Conservation (phyloP, 179 eudicot species). For the Kewa caespitosa region DNA sequence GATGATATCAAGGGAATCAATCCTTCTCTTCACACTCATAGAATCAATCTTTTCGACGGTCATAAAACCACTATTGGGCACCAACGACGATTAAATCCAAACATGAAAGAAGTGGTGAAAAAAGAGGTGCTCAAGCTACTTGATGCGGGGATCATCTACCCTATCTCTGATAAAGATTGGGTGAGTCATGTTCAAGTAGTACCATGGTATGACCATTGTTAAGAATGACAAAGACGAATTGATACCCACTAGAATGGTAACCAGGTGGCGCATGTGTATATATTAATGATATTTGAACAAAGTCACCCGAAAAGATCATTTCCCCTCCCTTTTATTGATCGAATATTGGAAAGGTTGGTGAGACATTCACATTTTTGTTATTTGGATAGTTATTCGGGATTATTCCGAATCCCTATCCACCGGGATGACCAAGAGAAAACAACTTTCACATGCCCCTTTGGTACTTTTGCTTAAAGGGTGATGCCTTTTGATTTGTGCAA, state of each 20-base stretch:
- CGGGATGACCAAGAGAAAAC: not conserved
- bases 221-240: not conserved
- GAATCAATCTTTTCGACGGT: not conserved
- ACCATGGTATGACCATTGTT: not conserved
- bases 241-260: not conserved
- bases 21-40: not conserved
- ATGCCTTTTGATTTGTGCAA: not conserved
- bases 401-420: not conserved
- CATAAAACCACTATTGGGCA: no score
- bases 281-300: not conserved
- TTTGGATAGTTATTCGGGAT: not conserved
- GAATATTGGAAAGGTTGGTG: not conserved
- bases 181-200: not conserved
- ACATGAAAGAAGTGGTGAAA: not conserved
- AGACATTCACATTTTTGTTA: no score
- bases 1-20: not conserved
- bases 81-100: not conserved
- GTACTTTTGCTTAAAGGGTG: no score
- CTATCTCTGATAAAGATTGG: not conserved
- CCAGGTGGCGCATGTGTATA: not conserved
- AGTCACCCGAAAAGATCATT: not conserved
- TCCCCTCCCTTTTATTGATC: not conserved
- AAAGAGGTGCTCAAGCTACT: no score
- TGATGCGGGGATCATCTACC: not conserved
- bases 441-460: not conserved